These are phyloP conservation scores for Mycena metata DNA, from an alignment of 768 basidiomycete species.

Conservation along the genomic window DNA sequence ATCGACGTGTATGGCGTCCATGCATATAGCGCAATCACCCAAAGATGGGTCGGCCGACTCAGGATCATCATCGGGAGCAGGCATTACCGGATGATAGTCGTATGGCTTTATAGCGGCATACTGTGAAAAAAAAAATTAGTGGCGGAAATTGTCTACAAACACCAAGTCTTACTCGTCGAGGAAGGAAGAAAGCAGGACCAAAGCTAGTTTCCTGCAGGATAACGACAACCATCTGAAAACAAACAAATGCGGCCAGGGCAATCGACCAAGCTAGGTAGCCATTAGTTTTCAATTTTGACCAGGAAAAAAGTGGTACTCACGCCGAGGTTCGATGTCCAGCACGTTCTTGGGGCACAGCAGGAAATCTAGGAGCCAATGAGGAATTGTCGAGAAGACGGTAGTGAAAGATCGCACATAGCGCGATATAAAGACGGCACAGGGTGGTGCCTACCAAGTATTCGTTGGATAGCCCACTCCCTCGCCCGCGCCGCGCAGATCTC, in stretches of 20 bases:
- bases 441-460: constrained; percentile 87
- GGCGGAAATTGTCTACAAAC: not conserved
- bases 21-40: constrained; percentile 93
- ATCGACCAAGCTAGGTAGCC: constrained; percentile 71
- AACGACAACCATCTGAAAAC: constrained; percentile 72
- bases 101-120: constrained; percentile 73
- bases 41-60: constrained; percentile 83
- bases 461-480: constrained; percentile 74
- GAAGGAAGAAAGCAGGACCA: constrained; percentile 89
- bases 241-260: constrained; percentile 69
- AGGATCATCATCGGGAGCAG: constrained; percentile 66
- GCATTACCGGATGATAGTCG: constrained; percentile 89
- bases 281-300: constrained; percentile 14
- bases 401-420: constrained; percentile 72
- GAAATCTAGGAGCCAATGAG: constrained; percentile 68
- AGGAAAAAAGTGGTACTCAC: constrained; percentile 57
- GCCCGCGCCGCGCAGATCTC: constrained; percentile 77
- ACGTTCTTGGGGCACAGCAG: constrained; percentile 89
- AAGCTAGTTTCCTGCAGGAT: constrained; percentile 77
- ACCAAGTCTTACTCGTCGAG: constrained; percentile 64
- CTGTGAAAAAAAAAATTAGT: constrained; percentile 50
- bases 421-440: constrained; percentile 74
- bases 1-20: constrained; percentile 83
- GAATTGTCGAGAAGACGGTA: not conserved
- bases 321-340: constrained; percentile 80